Evolutionary conservation across 2,329 filamentous ascomycete genomes (phyloP).

Genomic region (Xylariaceae sp.): DNA sequence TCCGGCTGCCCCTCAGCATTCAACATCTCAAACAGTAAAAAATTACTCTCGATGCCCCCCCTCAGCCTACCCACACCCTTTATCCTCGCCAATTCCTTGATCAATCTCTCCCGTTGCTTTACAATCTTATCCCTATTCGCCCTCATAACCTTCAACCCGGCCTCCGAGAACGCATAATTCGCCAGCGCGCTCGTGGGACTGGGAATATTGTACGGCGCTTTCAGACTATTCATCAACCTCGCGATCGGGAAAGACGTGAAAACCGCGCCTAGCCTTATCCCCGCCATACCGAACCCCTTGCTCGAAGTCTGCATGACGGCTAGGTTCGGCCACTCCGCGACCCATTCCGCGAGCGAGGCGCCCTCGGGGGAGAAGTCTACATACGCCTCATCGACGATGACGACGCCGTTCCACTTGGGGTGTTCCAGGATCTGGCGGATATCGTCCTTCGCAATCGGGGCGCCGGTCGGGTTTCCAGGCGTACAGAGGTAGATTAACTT

Average conservation of each 20-base stretch:
- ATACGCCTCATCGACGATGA: constrained; percentile 94
- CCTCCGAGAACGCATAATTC: constrained; percentile 61
- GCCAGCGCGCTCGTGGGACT: constrained; percentile 83
- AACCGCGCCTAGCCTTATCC: constrained; percentile 82
- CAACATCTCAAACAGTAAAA: constrained; percentile 84
- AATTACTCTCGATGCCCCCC: constrained; percentile 81
- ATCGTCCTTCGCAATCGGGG: constrained; percentile 70
- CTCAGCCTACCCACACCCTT: constrained; percentile 75
- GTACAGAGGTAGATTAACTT: constrained; percentile 93
- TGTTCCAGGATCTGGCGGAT: constrained; percentile 73
- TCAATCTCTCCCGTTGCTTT: constrained; percentile 70
- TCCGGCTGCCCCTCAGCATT: constrained; percentile 69
- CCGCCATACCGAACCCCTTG: constrained; percentile 94
- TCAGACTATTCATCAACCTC: constrained; percentile 79
- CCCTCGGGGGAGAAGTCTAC: constrained; percentile 82
- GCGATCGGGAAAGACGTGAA: constrained; percentile 76
- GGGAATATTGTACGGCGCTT: constrained; percentile 94
- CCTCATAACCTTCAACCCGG: constrained; percentile 70
- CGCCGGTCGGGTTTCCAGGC: constrained; percentile 89
- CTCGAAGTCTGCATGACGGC: constrained; percentile 98
- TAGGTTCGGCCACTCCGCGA: constrained; percentile 87
- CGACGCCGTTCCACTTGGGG: constrained; percentile 90
- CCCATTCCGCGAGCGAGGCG: constrained; percentile 85
- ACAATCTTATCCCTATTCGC: constrained; percentile 66
- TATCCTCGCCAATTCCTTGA: constrained; percentile 69